Conservation (phyloP, 163 green algal species). For the Prototheca cutis region DNA sequence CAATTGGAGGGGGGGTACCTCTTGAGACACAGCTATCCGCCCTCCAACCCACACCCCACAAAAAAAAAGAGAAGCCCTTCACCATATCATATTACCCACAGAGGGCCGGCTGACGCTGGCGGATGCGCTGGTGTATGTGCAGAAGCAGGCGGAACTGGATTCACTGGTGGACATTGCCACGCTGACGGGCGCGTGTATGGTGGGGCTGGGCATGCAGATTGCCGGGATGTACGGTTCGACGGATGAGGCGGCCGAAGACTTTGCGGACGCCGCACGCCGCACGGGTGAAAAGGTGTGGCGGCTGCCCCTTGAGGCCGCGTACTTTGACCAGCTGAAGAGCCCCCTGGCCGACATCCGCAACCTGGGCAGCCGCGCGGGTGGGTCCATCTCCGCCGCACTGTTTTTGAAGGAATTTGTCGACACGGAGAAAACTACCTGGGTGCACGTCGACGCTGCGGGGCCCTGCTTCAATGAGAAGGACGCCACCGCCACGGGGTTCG, state of each 20-base stretch:
- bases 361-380: conserved; percentile 44
- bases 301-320: conserved; percentile 86
- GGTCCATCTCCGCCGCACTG: conserved; percentile 84
- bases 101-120: conserved; percentile 88
- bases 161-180: conserved; percentile 88
- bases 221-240: conserved; percentile 41
- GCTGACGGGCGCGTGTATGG: conserved; percentile 80
- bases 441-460: conserved; percentile 90
- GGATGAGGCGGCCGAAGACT: conserved; percentile 50
- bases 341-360: conserved; percentile 74
- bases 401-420: conserved; percentile 91
- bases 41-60: too few relatives aligned
- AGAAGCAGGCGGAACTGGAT: conserved; percentile 42
- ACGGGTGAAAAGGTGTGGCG: conserved; percentile 89
- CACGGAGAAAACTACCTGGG: conserved; percentile 73
- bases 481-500: conserved; percentile 79
- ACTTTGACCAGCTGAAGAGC: conserved; percentile 77
- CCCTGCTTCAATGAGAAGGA: conserved; percentile 83
- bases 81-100: too few relatives aligned
- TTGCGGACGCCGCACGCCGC: conserved; percentile 19
- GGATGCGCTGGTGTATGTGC: conserved; percentile 86
- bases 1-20: background rate
- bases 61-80: too few relatives aligned
- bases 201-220: conserved; percentile 58
- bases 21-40: too few relatives aligned